Base-by-base conservation (phyloP, 192 early-diverging fungal genomes). In the Jimgerdemannia flammicorona region DNA sequence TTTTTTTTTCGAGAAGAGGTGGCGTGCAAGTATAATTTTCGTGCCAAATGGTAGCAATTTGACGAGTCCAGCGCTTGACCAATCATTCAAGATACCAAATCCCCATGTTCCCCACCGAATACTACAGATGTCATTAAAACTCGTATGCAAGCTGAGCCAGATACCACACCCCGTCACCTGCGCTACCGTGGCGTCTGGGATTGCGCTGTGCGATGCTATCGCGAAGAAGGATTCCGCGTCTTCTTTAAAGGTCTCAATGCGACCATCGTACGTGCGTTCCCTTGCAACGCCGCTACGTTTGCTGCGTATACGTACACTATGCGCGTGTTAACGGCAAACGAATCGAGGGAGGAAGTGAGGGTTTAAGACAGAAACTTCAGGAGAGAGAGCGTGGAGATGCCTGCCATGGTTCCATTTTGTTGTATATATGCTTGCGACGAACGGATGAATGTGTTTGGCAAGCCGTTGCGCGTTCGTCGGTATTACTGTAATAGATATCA, bases 221-320 rank as follows among this genome's bases (percentile, higher is more conserved):
- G 71, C n/a, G 88, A 89, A 68, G 88, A 85, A 70, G 88, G 88
- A 4, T 79, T 75, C 41, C 74, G 86, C 10, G 79, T 89, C 19
- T 86, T 89, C 65, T 89, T 89, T 71, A 76, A 83, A 70, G 88
- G 88, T 44, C 70, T 87, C 41, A 87, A 81, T 40, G 86, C 88
- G 14, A 89, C 88, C 8, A 84, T 89, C 64, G 77, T 89, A 29
- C 70, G 88, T 43, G 88, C 88, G 3, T 89, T 89, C 66, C 88
- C 88, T 6, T 89, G 83, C 29, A 89, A 89, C 69, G 88, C 88
- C 4, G 86, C 88, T 20, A 89, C 88, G 4, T 87, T 89, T 76
- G 75, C 83, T 66, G 86, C 84, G n/a, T 89, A 89, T 73, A 84
- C 84, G 2, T 78, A 79, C 64, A 79, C 86, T n/a, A 82, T 89